Conservation (phyloP, 768 basidiomycete species). For the Imleria badia region DNA sequence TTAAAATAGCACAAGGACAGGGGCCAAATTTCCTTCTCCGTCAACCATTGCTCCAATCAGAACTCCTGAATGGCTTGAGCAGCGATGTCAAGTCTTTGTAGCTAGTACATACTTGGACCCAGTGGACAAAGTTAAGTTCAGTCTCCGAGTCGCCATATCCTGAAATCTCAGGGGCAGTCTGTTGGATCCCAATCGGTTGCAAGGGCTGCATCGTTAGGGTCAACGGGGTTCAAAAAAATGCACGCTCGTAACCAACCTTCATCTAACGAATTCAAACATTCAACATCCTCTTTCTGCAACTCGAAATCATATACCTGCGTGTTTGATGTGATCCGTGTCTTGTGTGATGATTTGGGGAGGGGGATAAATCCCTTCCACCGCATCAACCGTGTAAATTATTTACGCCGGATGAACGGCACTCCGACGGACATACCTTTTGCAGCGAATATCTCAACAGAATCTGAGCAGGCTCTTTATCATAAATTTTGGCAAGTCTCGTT, state of each 20-base stretch:
- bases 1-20: neutral
- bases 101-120: no score
- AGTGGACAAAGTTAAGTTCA: constrained; percentile 21
- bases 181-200: constrained; percentile 10
- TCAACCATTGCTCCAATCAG: neutral
- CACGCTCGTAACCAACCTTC: constrained; percentile 39
- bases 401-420: neutral
- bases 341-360: constrained; percentile 61
- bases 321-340: constrained; percentile 56
- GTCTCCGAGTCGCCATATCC: neutral
- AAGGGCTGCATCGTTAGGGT: constrained; percentile 1
- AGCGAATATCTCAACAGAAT: constrained; percentile 57
- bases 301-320: constrained; percentile 63
- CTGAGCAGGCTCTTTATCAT: constrained; percentile 55
- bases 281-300: constrained; percentile 49
- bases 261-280: constrained; percentile 50
- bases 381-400: neutral
- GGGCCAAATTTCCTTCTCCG: neutral
- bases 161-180: constrained; percentile 6
- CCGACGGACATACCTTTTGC: constrained; percentile 55
- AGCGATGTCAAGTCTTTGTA: neutral
- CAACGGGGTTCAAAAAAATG: neutral
- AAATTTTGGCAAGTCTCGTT: constrained; percentile 43
- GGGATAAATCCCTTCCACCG: constrained; percentile 44
- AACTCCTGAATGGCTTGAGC: neutral